A percentile compares a stretch with the other conserved stretches of the same genome.
Evolutionary conservation across 371 early-diverging fungal species (phyloP).

Genomic region (Entomophthora muscae): DNA sequence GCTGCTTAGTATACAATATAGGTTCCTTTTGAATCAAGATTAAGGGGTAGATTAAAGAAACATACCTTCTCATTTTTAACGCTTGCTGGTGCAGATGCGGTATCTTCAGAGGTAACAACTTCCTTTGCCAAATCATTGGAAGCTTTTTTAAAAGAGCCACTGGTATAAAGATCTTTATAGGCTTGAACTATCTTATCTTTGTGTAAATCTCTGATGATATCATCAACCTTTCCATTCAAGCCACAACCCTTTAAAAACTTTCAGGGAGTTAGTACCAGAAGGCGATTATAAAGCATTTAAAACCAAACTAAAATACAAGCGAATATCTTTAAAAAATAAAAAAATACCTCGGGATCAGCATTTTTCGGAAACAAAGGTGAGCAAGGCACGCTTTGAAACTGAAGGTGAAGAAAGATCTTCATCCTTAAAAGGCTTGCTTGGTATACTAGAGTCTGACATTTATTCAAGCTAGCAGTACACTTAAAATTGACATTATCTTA

Average conservation of each 20-base stretch:
- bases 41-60: neutral
- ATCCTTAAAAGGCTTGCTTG: neutral
- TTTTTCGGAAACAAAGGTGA: neutral
- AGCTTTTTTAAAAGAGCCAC: slow-evolving; percentile 26
- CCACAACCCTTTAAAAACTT: slow-evolving; percentile 25
- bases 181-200: slow-evolving; percentile 29
- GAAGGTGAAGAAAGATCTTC: neutral
- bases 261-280: neutral
- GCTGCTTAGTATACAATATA: slow-evolving; percentile 11
- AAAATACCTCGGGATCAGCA: neutral
- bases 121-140: slow-evolving; percentile 7
- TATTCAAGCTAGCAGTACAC: too few relatives aligned
- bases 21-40: neutral
- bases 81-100: slow-evolving; percentile 17
- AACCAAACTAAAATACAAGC: too few relatives aligned
- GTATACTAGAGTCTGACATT: too few relatives aligned
- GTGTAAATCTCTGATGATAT: slow-evolving; percentile 27
- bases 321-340: too few relatives aligned
- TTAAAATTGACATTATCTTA: too few relatives aligned
- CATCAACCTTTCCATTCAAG: slow-evolving; percentile 28
- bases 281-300: neutral
- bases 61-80: too few relatives aligned
- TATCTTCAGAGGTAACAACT: slow-evolving; percentile 11
- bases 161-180: slow-evolving; percentile 31
- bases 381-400: neutral